These are phyloP conservation scores for Trifolium dubium DNA, from an alignment of 306 rosid species.

Conservation along the genomic window DNA sequence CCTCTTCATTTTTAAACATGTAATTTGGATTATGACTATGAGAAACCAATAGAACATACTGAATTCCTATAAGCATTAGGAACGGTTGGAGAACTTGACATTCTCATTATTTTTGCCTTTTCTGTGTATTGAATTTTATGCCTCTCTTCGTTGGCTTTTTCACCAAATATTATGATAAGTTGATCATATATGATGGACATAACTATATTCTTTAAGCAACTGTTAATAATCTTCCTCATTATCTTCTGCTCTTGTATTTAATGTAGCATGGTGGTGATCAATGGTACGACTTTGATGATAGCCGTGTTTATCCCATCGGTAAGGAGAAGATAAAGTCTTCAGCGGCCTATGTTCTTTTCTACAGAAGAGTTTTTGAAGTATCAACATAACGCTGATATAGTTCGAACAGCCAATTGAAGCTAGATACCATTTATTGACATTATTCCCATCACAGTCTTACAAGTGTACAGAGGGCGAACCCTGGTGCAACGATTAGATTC, in stretches of 20 bases:
- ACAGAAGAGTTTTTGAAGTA: conserved; percentile 74
- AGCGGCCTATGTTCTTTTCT: conserved; percentile 97
- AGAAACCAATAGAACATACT: conserved; percentile 31
- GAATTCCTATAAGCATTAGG: conserved; percentile 19
- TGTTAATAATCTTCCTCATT: conserved; percentile 34
- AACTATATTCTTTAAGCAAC: conserved; percentile 14
- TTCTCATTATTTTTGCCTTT: conserved; percentile 12
- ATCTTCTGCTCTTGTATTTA: conserved; percentile 37
- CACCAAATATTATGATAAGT: conserved; percentile 29
- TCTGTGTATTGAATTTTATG: conserved; percentile 26
- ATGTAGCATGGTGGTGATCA: conserved; percentile 89
- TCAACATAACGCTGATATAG: conserved; percentile 41
- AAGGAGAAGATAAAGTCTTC: conserved; percentile 93
- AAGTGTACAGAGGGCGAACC: conserved; percentile 38
- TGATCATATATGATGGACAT: conserved; percentile 35
- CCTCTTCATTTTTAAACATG: not conserved
- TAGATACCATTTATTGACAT: conserved; percentile 43
- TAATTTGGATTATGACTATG: conserved; percentile 20
- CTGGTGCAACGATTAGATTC: conserved; percentile 37
- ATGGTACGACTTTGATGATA: conserved; percentile 95
- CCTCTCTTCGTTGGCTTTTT: conserved; percentile 29
- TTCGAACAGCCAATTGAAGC: conserved; percentile 44
- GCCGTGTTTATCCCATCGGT: conserved; percentile 81
- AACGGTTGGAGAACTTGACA: conserved; percentile 16
- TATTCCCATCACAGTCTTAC: conserved; percentile 49